Evolutionary conservation across 2,329 filamentous ascomycete species (phyloP).

Genomic region (Curvularia spicifera): DNA sequence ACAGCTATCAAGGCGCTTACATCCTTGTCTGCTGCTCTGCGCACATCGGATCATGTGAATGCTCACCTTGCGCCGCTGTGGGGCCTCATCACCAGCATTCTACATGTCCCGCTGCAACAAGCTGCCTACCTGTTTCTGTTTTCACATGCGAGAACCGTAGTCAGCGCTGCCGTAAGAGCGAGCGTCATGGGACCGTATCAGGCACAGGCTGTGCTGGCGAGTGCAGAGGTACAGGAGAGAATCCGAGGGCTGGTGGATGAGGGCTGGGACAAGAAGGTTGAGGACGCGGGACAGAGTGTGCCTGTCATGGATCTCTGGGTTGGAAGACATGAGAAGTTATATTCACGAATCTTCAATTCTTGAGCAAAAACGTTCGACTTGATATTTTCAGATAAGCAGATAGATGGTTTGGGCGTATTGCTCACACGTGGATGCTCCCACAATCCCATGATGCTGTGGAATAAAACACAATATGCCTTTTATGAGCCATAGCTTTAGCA

Average conservation of each 20-base stretch:
- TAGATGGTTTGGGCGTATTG: background rate
- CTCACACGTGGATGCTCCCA: background rate
- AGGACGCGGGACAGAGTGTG: constrained; percentile 75
- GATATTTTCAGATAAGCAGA: background rate
- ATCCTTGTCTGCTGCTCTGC: constrained; percentile 40
- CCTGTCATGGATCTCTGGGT: constrained; percentile 84
- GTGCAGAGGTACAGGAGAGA: constrained; percentile 61
- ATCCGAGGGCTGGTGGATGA: constrained; percentile 65
- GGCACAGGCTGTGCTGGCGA: constrained; percentile 74
- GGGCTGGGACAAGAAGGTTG: constrained; percentile 65
- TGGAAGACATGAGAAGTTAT: constrained; percentile 80
- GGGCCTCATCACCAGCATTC: constrained; percentile 69
- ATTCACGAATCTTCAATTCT: constrained; percentile 87
- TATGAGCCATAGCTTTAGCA: background rate
- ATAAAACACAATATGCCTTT: background rate
- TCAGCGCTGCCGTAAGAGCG: constrained; percentile 77
- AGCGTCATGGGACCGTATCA: constrained; percentile 82
- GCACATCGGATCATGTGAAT: constrained; percentile 36
- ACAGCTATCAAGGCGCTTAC: constrained; percentile 34
- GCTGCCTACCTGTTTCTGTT: constrained; percentile 78
- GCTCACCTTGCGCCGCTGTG: constrained; percentile 75
- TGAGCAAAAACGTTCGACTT: constrained; percentile 45
- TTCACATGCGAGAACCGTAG: constrained; percentile 75
- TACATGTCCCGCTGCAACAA: constrained; percentile 66
- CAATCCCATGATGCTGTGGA: background rate